Percentiles rank a stretch among this genome's conserved stretches.
Evolutionary conservation across 768 basidiomycete genomes (phyloP).

Genomic region (Coprinellus aureogranulatus): DNA sequence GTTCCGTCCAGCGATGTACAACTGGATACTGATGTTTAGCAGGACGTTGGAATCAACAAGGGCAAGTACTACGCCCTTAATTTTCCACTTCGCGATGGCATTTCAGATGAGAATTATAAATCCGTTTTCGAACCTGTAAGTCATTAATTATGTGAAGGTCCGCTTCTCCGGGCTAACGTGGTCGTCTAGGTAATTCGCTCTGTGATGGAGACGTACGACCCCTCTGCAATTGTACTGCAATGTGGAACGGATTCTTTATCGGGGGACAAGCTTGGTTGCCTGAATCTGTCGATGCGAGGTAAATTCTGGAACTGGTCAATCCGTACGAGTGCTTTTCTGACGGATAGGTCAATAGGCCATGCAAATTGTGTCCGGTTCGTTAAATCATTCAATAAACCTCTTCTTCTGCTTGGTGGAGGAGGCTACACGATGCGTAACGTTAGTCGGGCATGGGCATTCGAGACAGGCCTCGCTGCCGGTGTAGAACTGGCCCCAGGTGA

Average conservation of each 20-base stretch:
- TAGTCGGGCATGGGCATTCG: conserved; percentile 95
- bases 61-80: conserved; percentile 94
- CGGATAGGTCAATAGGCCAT: conserved; percentile 45
- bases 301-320: neutral
- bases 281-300: conserved; percentile 97
- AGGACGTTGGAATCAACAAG: conserved; percentile 93
- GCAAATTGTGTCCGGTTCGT: conserved; percentile 97
- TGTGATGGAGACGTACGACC: conserved; percentile 93
- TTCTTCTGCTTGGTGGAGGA: conserved; percentile 93
- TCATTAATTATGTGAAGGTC: conserved; percentile 9
- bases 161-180: neutral
- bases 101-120: conserved; percentile 93
- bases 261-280: conserved; percentile 92
- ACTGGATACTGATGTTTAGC: conserved; percentile 12
- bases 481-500: conserved; percentile 86
- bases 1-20: neutral
- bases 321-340: neutral
- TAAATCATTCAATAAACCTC: conserved; percentile 90
- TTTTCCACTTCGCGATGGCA: conserved; percentile 91
- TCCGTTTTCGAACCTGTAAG: conserved; percentile 92
- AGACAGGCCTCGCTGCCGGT: conserved; percentile 97
- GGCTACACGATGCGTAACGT: conserved; percentile 99
- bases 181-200: conserved; percentile 74
- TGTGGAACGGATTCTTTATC: conserved; percentile 97
- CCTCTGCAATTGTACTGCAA: conserved; percentile 93